phyloP scores from a whole-genome alignment of 148 eudicot genomes.

The Silene conica region DNA sequence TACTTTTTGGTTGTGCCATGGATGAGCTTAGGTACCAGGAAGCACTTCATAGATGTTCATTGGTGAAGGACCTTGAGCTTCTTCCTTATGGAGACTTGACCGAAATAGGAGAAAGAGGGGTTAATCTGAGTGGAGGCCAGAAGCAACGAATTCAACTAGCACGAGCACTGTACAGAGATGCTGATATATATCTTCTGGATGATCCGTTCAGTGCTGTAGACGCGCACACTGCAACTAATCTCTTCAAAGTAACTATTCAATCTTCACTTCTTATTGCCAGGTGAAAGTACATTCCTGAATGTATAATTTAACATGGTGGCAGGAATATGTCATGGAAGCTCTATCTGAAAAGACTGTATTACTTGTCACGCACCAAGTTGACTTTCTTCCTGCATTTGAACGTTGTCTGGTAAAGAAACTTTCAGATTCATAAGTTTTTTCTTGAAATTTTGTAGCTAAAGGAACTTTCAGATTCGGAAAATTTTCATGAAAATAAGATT shows the following conservation, averaged over 20 bases:
- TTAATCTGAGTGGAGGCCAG: conserved; percentile 91
- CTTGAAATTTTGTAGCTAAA: background rate
- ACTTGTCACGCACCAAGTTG: conserved; percentile 95
- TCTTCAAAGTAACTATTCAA: conserved; percentile 50
- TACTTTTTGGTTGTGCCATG: conserved; percentile 63
- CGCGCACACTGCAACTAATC: conserved; percentile 81
- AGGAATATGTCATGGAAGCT: conserved; percentile 88
- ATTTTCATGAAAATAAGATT: background rate
- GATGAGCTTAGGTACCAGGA: conserved; percentile 63
- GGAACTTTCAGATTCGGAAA: background rate
- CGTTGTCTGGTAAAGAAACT: conserved; percentile 55
- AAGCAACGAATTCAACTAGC: conserved; percentile 93
- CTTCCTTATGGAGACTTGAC: conserved; percentile 84
- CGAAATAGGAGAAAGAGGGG: conserved; percentile 93
- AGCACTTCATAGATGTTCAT: conserved; percentile 62
- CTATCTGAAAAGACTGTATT: conserved; percentile 74
- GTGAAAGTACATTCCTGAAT: background rate
- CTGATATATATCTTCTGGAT: conserved; percentile 82
- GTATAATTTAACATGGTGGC: conserved; percentile 6
- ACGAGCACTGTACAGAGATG: conserved; percentile 80
- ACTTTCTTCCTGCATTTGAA: conserved; percentile 81
- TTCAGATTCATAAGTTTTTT: background rate
- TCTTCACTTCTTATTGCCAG: background rate
- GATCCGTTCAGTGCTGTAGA: conserved; percentile 94
- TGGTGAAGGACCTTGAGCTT: conserved; percentile 76